phyloP scores from a whole-genome alignment of 192 early-diverging fungal species.

The Rhizoclosmatium sp. region DNA sequence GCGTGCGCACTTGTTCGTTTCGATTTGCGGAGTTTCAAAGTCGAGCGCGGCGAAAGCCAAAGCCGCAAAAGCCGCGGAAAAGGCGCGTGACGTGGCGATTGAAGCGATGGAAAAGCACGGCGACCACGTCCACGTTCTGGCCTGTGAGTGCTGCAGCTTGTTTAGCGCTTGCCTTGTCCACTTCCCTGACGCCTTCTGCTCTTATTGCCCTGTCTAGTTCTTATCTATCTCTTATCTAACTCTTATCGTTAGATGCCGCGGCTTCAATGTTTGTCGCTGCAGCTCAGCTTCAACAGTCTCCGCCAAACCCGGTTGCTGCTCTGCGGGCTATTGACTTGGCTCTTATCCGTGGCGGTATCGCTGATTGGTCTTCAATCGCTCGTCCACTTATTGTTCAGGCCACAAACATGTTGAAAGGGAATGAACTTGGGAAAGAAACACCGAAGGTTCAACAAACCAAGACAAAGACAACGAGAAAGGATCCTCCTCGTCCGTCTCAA shows the following conservation, averaged over 20 bases:
- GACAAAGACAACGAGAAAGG: background rate
- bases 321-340: conserved; percentile 36
- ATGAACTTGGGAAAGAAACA: background rate
- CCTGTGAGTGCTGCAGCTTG: background rate
- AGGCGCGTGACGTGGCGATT: background rate
- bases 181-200: background rate
- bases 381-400: conserved; percentile 16
- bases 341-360: conserved; percentile 19
- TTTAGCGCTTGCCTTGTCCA: background rate
- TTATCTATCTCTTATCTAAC: background rate
- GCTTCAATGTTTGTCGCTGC: background rate
- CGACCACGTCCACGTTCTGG: background rate
- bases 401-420: background rate
- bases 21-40: too few relatives aligned
- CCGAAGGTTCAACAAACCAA: background rate
- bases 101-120: background rate
- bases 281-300: background rate
- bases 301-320: conserved; percentile 2
- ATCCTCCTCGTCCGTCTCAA: background rate
- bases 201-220: background rate
- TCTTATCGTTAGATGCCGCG: background rate
- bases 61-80: background rate
- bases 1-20: too few relatives aligned
- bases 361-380: conserved; percentile 29
- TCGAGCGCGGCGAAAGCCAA: too few relatives aligned